phyloP scores from a whole-genome alignment of 2,329 filamentous ascomycete genomes.

The Lecanicillium sp. region DNA sequence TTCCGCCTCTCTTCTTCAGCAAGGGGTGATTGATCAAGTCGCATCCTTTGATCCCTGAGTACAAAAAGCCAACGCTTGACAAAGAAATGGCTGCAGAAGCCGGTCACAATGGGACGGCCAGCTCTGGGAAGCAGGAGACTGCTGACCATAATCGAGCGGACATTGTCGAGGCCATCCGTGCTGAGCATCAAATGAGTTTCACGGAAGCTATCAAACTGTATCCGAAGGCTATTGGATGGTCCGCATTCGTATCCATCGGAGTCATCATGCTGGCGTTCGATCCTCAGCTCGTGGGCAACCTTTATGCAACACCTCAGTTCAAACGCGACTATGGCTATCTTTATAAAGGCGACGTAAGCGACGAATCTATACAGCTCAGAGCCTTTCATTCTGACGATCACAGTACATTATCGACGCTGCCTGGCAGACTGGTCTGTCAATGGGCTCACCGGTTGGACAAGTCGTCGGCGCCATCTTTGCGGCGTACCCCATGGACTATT shows the following conservation, averaged over 20 bases:
- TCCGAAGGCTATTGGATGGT: constrained; percentile 46
- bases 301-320: constrained; percentile 56
- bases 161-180: constrained; percentile 31
- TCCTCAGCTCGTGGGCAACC: constrained; percentile 56
- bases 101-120: too few relatives aligned
- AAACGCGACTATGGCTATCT: constrained; percentile 49
- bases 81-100: too few relatives aligned
- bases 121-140: too few relatives aligned
- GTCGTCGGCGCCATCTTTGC: constrained; percentile 48
- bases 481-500: constrained; percentile 36
- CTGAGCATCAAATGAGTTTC: constrained; percentile 36
- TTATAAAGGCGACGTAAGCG: constrained; percentile 33
- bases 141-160: constrained; percentile 12
- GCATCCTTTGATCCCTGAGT: too few relatives aligned
- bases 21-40: too few relatives aligned
- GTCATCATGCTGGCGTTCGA: constrained; percentile 60
- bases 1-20: too few relatives aligned
- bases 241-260: constrained; percentile 52
- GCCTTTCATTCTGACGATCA: not conserved
- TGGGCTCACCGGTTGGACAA: constrained; percentile 53
- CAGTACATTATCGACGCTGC: constrained; percentile 34
- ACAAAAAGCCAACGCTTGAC: too few relatives aligned
- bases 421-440: constrained; percentile 42
- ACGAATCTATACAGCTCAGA: not conserved
- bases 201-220: constrained; percentile 36